A percentile compares a stretch with the other conserved stretches of the same genome.
Conservation (phyloP, 2,329 filamentous ascomycete genomes). For the Venturiaceae sp. region DNA sequence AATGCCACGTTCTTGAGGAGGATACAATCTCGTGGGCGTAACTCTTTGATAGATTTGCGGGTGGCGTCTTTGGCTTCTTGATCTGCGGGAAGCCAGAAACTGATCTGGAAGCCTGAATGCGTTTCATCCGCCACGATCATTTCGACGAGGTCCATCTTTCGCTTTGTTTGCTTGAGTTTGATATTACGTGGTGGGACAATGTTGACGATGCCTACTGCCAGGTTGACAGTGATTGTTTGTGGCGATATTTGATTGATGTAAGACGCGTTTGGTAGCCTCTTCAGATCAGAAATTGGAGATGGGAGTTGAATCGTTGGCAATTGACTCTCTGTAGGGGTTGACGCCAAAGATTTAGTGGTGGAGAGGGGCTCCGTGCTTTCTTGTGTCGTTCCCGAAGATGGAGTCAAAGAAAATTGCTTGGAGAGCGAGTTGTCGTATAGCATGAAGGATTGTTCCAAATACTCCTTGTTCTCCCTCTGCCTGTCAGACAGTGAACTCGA, state of each 20-base stretch:
- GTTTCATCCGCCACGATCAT: constrained; percentile 80
- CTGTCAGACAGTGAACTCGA: background rate
- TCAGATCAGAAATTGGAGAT: constrained; percentile 51
- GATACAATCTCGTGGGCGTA: constrained; percentile 67
- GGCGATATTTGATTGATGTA: constrained; percentile 61
- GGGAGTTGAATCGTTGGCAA: constrained; percentile 20
- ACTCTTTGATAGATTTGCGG: constrained; percentile 28
- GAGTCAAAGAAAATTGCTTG: background rate
- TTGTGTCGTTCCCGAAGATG: background rate
- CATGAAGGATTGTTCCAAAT: background rate
- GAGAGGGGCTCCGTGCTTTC: constrained; percentile 8
- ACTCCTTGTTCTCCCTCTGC: background rate
- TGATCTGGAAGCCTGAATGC: constrained; percentile 66
- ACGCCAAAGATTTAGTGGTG: background rate
- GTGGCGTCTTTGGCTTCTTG: constrained; percentile 16
- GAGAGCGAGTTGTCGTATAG: background rate
- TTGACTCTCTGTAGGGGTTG: background rate
- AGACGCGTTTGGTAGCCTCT: constrained; percentile 57
- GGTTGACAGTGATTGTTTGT: constrained; percentile 71
- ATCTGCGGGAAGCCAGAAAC: constrained; percentile 62
- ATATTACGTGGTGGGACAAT: constrained; percentile 59
- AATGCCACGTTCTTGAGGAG: constrained; percentile 73
- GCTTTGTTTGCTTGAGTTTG: constrained; percentile 42
- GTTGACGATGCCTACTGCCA: constrained; percentile 72
- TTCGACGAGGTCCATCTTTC: constrained; percentile 60